phyloP scores from a whole-genome alignment of 2,329 filamentous ascomycete species.

The Monilinia vaccinii-corymbosi region DNA sequence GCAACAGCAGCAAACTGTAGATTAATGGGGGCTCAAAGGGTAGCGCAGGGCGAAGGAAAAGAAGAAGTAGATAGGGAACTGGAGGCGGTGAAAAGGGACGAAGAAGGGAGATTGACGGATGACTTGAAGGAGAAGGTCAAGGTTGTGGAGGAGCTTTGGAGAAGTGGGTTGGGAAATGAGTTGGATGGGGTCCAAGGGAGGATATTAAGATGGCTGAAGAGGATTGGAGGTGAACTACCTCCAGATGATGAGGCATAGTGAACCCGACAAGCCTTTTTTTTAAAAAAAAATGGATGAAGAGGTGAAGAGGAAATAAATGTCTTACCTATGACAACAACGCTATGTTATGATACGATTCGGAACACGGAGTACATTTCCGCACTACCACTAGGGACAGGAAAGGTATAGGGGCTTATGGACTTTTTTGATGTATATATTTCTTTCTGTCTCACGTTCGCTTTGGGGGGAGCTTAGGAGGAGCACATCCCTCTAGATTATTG shows the following conservation, averaged over 20 bases:
- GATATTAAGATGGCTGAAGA: slow-evolving; percentile 49
- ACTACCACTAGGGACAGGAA: neutral
- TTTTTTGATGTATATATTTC: neutral
- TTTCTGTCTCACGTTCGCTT: neutral
- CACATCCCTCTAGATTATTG: neutral
- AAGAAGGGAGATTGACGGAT: slow-evolving; percentile 64
- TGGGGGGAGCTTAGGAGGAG: neutral
- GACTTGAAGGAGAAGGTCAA: slow-evolving; percentile 91
- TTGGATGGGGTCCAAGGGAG: slow-evolving; percentile 65
- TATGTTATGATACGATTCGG: neutral
- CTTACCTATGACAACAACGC: neutral
- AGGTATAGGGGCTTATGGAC: too few relatives aligned
- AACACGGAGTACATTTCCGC: neutral
- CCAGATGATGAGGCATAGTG: slow-evolving; percentile 41
- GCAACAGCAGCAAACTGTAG: slow-evolving; percentile 61
- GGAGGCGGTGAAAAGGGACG: slow-evolving; percentile 50
- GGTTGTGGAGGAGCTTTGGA: slow-evolving; percentile 86
- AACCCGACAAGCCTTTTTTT: neutral
- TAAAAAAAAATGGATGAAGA: neutral
- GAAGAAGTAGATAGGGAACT: slow-evolving; percentile 35
- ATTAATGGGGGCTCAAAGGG: slow-evolving; percentile 56
- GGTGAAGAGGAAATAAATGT: neutral
- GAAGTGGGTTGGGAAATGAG: slow-evolving; percentile 71
- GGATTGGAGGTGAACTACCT: slow-evolving; percentile 71
- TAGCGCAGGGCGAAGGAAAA: slow-evolving; percentile 31